Evolutionary conservation across 805 yeast species (phyloP).

Genomic region (Brettanomyces anomalus): DNA sequence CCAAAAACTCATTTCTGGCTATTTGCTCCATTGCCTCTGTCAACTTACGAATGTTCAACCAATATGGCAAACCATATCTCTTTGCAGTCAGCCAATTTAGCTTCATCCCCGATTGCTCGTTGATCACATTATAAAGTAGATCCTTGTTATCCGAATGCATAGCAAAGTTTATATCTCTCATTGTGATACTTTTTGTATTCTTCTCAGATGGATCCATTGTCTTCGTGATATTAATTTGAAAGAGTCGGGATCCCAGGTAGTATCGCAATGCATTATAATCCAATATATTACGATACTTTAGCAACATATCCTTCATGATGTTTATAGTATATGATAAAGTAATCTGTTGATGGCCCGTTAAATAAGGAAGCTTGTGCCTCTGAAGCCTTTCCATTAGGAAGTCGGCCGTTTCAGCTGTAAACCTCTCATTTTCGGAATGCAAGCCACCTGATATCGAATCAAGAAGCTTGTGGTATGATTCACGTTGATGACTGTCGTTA

Average conservation of each 20-base stretch:
- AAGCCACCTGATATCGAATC: background rate
- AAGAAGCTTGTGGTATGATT: background rate
- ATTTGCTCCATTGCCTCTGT: slow-evolving; percentile 50
- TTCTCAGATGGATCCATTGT: slow-evolving; percentile 6
- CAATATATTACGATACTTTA: slow-evolving; percentile 31
- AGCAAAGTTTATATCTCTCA: slow-evolving; percentile 87
- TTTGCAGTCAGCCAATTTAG: slow-evolving; percentile 54
- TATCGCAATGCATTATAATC: slow-evolving; percentile 67
- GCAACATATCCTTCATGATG: slow-evolving; percentile 48
- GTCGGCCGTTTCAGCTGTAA: slow-evolving; percentile 20
- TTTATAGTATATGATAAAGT: slow-evolving; percentile 65
- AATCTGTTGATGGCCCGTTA: slow-evolving; percentile 87
- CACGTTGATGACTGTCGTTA: background rate
- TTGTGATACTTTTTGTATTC: slow-evolving; percentile 33
- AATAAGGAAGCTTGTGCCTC: slow-evolving; percentile 60
- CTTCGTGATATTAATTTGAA: slow-evolving; percentile 33
- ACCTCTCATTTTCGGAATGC: background rate
- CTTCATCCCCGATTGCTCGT: slow-evolving; percentile 27
- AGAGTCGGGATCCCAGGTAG: slow-evolving; percentile 61
- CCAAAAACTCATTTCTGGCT: slow-evolving; percentile 61
- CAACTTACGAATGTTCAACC: slow-evolving; percentile 48
- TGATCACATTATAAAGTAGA: slow-evolving; percentile 43
- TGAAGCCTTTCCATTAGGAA: slow-evolving; percentile 52
- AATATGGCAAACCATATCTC: slow-evolving; percentile 58
- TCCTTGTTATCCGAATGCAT: slow-evolving; percentile 74